phyloP scores from a whole-genome alignment of 2,329 filamentous ascomycete genomes.

The Phyllosticta ampelicida region DNA sequence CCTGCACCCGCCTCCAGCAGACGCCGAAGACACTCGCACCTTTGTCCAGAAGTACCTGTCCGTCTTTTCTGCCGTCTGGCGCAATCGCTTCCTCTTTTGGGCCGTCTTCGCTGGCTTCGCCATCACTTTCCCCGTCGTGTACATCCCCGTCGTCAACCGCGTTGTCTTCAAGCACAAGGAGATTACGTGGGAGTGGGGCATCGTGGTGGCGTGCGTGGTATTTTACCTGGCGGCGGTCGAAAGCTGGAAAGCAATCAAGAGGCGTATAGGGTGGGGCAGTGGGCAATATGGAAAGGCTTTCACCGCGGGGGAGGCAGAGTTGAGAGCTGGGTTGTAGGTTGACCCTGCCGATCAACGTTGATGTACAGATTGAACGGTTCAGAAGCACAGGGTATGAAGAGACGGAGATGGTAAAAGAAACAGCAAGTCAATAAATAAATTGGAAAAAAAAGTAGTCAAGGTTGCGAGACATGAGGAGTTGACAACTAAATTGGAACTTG shows the following conservation, averaged over 20 bases:
- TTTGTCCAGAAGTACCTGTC: constrained; percentile 19
- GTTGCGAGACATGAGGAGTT: neutral
- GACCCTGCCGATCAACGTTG: neutral
- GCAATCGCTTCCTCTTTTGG: constrained; percentile 36
- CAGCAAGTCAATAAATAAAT: neutral
- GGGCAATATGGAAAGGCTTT: constrained; percentile 21
- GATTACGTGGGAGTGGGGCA: constrained; percentile 38
- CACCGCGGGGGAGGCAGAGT: constrained; percentile 26
- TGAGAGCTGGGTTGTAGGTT: constrained; percentile 19
- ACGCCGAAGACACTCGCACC: neutral
- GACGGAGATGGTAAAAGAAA: neutral
- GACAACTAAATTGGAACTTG: neutral
- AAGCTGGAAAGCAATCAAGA: constrained; percentile 36
- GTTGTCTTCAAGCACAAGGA: constrained; percentile 35
- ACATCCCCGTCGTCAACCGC: constrained; percentile 35
- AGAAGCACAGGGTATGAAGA: neutral
- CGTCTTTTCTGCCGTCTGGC: constrained; percentile 30
- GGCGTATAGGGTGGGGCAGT: constrained; percentile 24
- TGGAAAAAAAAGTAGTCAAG: neutral
- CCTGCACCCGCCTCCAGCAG: constrained; percentile 29
- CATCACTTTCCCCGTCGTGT: constrained; percentile 35
- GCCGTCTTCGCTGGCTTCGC: constrained; percentile 31
- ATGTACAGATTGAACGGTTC: neutral
- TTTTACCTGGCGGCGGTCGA: constrained; percentile 33
- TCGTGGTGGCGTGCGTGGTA: constrained; percentile 31